A percentile compares a stretch with the other conserved stretches of the same genome.
phyloP scores from a whole-genome alignment of 2,329 filamentous ascomycete species.

The Chaetomiaceae sp. region DNA sequence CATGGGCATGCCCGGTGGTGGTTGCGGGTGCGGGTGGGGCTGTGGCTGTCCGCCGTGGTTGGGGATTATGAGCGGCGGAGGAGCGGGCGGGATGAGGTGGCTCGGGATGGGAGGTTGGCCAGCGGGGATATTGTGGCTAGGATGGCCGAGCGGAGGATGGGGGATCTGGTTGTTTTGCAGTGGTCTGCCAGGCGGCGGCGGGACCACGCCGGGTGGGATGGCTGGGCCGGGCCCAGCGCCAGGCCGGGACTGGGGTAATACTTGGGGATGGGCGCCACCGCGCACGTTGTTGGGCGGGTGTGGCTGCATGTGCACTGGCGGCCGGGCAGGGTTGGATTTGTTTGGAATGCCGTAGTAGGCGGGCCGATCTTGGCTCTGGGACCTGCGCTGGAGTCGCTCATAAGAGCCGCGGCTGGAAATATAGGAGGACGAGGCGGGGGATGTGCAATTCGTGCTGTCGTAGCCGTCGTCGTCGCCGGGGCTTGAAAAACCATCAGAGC shows the following conservation, averaged over 20 bases:
- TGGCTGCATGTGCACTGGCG: conserved; percentile 1
- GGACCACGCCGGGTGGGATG: too few relatives aligned
- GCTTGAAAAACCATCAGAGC: conserved; percentile 6
- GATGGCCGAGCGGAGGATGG: too few relatives aligned
- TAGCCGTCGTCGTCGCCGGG: not conserved
- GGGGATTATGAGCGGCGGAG: too few relatives aligned
- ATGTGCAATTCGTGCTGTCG: conserved; percentile 8
- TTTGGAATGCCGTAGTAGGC: conserved; percentile 10
- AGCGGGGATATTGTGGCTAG: too few relatives aligned
- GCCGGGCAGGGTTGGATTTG: not conserved
- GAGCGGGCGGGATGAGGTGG: too few relatives aligned
- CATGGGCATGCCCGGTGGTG: too few relatives aligned
- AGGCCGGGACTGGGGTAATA: not conserved
- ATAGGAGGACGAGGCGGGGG: not conserved
- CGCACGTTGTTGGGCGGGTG: not conserved
- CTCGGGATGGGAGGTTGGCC: too few relatives aligned
- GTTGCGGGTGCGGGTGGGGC: too few relatives aligned
- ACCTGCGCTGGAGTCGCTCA: not conserved
- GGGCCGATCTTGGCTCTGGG: not conserved
- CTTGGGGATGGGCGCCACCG: not conserved
- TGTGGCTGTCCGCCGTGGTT: too few relatives aligned
- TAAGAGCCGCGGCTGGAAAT: not conserved
- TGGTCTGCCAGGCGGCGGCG: too few relatives aligned
- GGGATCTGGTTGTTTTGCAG: too few relatives aligned
- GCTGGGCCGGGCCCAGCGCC: not conserved